Evolutionary conservation across 176 grass and related monocot genomes (phyloP).

Genomic region (Bolboschoenus planiculmis): DNA sequence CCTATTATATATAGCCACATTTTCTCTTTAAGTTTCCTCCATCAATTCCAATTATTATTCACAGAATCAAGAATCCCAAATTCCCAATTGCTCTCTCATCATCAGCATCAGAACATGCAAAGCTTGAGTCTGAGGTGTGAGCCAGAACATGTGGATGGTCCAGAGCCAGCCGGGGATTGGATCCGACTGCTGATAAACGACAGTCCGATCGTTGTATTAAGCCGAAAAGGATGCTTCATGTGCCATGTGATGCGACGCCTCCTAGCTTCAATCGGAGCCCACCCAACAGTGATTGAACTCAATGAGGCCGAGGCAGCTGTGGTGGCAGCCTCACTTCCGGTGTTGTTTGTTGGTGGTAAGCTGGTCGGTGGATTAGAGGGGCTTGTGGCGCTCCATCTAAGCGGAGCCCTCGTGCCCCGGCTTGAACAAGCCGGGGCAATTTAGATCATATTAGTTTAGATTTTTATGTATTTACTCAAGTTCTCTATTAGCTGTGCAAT

Average conservation of each 20-base stretch:
- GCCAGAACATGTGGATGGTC: constrained; percentile 11
- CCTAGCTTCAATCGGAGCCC: constrained; percentile 24
- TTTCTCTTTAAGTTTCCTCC: background rate
- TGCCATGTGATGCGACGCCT: constrained; percentile 33
- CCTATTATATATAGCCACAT: constrained; percentile 6
- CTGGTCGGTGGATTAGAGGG: constrained; percentile 29
- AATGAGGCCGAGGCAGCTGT: constrained; percentile 20
- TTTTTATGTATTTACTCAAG: background rate
- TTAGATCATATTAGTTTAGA: background rate
- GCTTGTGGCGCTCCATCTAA: constrained; percentile 33
- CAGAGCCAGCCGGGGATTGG: constrained; percentile 16
- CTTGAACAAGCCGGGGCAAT: constrained; percentile 27
- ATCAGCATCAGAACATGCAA: constrained; percentile 5
- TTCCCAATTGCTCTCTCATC: background rate
- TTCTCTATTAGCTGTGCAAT: background rate
- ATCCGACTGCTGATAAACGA: constrained; percentile 27
- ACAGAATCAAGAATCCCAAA: background rate
- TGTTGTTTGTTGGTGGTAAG: constrained; percentile 28
- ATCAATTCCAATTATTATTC: constrained; percentile 19
- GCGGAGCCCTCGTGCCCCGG: constrained; percentile 26
- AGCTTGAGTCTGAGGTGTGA: constrained; percentile 7
- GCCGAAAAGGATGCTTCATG: constrained; percentile 35
- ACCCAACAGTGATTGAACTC: constrained; percentile 34
- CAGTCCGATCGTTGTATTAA: constrained; percentile 33
- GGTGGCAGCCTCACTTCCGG: background rate